These are phyloP conservation scores for Termitomyces sp. DNA, from an alignment of 768 basidiomycete genomes.

Conservation along the genomic window DNA sequence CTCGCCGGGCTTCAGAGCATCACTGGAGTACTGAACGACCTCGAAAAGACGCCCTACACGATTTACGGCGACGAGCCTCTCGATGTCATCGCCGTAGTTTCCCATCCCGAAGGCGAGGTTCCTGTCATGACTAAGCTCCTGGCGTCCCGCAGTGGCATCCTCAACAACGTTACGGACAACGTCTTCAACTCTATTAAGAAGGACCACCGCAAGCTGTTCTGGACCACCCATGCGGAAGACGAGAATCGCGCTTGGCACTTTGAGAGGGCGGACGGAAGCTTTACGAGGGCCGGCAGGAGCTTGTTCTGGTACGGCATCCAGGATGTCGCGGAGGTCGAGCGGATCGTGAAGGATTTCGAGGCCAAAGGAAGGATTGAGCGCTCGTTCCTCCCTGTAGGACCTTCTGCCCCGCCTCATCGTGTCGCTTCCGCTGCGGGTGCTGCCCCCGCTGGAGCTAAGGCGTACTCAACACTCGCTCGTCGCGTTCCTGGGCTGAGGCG, in stretches of 20 bases:
- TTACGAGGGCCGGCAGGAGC: constrained; percentile 89
- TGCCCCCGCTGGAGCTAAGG: constrained; percentile 36
- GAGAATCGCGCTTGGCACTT: constrained; percentile 99
- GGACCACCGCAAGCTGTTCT: constrained; percentile 91
- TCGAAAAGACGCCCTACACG: constrained; percentile 82
- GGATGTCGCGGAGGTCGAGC: constrained; percentile 89
- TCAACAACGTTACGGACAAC: constrained; percentile 96
- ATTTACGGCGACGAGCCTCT: constrained; percentile 99
- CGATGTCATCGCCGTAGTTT: constrained; percentile 91
- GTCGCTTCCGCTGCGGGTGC: constrained; percentile 15
- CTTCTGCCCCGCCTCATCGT: constrained; percentile 57
- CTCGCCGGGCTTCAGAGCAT: constrained; percentile 78
- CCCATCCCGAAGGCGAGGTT: constrained; percentile 82
- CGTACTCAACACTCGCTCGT: constrained; percentile 56
- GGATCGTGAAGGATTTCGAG: constrained; percentile 69
- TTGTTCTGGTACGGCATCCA: constrained; percentile 98
- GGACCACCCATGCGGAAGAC: constrained; percentile 96
- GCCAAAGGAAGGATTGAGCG: constrained; percentile 80
- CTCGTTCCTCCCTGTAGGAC: constrained; percentile 85
- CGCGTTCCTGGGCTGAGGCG: constrained; percentile 48
- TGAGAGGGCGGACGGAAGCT: constrained; percentile 95
- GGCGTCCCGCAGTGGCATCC: constrained; percentile 78
- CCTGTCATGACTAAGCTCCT: constrained; percentile 94
- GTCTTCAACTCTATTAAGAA: constrained; percentile 96
- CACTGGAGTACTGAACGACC: constrained; percentile 76